Evolutionary conservation across 2,329 filamentous ascomycete genomes (phyloP).

Genomic region (Pyrenochaeta sp.): DNA sequence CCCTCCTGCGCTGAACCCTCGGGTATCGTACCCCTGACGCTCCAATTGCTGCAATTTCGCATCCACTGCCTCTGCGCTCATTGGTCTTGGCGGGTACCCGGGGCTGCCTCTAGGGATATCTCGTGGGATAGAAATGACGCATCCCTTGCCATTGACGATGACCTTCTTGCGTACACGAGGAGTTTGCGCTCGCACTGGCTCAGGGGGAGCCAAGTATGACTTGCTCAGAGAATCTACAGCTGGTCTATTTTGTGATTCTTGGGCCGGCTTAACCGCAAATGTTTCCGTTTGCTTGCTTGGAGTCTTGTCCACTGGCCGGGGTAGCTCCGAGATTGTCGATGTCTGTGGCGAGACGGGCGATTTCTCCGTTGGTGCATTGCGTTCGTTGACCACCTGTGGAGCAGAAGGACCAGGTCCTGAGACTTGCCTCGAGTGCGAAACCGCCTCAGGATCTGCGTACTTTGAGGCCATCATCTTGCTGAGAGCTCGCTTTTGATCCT

Average conservation of each 20-base stretch:
- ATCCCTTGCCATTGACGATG: slow-evolving; percentile 56
- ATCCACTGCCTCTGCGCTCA: slow-evolving; percentile 62
- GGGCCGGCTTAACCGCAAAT: slow-evolving; percentile 5
- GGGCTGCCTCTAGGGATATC: slow-evolving; percentile 53
- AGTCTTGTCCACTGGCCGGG: slow-evolving; percentile 29
- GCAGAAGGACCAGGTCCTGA: slow-evolving; percentile 26
- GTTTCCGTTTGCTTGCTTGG: slow-evolving; percentile 21
- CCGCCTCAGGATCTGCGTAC: slow-evolving; percentile 47
- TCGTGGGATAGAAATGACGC: slow-evolving; percentile 55
- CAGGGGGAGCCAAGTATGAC: slow-evolving; percentile 25
- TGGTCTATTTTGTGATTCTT: slow-evolving; percentile 11
- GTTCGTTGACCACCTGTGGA: slow-evolving; percentile 20
- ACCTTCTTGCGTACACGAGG: slow-evolving; percentile 56
- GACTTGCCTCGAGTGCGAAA: slow-evolving; percentile 44
- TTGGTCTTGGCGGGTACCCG: slow-evolving; percentile 53
- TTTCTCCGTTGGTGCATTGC: slow-evolving; percentile 27
- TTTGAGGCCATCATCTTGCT: slow-evolving; percentile 53
- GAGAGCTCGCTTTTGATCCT: slow-evolving; percentile 48
- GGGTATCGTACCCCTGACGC: slow-evolving; percentile 72
- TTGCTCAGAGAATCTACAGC: slow-evolving; percentile 13
- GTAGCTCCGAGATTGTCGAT: slow-evolving; percentile 22
- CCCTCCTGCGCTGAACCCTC: slow-evolving; percentile 66
- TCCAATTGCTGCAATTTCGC: slow-evolving; percentile 73
- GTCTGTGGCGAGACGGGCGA: slow-evolving; percentile 31
- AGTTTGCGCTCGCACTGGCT: slow-evolving; percentile 26